phyloP scores from a whole-genome alignment of 805 yeast genomes.

The Teunomyces gatunensis region DNA sequence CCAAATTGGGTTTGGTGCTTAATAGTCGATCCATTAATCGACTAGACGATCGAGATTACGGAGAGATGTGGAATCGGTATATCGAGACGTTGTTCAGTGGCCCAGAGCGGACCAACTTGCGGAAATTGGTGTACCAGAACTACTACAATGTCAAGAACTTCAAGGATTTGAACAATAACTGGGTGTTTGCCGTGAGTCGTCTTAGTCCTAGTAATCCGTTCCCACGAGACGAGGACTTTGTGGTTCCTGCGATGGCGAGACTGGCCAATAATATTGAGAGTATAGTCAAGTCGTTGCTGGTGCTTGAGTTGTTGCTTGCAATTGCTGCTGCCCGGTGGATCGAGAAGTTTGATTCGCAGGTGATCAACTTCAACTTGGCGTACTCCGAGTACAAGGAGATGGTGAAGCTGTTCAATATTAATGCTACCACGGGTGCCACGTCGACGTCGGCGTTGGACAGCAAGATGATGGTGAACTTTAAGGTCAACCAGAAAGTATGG shows the following conservation, averaged over 20 bases:
- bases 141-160: conserved; percentile 61
- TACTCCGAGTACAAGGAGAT: conserved; percentile 70
- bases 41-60: conserved; percentile 19
- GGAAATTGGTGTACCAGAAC: conserved; percentile 27
- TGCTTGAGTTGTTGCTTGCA: conserved; percentile 66
- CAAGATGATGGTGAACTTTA: conserved; percentile 29
- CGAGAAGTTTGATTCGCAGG: conserved; percentile 52
- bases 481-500: conserved; percentile 52
- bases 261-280: conserved; percentile 24
- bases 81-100: conserved; percentile 20
- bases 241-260: conserved; percentile 19
- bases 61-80: conserved; percentile 44
- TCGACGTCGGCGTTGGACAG: conserved; percentile 36
- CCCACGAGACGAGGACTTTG: conserved; percentile 25
- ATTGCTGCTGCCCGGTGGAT: conserved; percentile 75
- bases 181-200: conserved; percentile 39
- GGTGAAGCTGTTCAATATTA: conserved; percentile 44
- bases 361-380: conserved; percentile 73
- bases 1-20: conserved; percentile 37
- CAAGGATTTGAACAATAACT: conserved; percentile 45
- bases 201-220: conserved; percentile 23
- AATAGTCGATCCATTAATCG: conserved; percentile 13
- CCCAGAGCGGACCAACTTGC: conserved; percentile 11
- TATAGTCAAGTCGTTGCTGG: conserved; percentile 48
- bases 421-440: conserved; percentile 27